Evolutionary conservation across 1,284 basidiomycete species (phyloP).

Genomic region (Golubevia pallescens): DNA sequence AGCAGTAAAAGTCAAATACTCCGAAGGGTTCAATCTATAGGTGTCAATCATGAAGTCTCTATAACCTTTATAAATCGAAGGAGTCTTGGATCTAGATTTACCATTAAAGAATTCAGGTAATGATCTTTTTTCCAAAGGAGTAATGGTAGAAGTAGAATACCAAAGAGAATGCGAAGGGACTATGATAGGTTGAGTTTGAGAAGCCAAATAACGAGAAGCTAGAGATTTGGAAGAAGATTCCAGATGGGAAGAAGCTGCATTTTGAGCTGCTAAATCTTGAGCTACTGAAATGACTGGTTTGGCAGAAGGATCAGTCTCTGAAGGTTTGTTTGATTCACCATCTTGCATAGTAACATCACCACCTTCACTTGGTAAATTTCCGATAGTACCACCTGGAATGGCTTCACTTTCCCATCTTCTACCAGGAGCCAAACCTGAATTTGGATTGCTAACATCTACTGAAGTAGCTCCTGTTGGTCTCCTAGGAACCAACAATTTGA

Average conservation of each 20-base stretch:
- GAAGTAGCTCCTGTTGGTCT: slow-evolving; percentile 49
- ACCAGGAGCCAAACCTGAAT: slow-evolving; percentile 45
- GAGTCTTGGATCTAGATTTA: slow-evolving; percentile 79
- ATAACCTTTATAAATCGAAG: slow-evolving; percentile 97
- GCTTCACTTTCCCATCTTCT: slow-evolving; percentile 62
- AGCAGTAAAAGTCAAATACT: slow-evolving; percentile 97
- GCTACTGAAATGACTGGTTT: not conserved
- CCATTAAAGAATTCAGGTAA: too few relatives aligned
- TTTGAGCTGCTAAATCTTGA: not conserved
- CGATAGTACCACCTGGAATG: slow-evolving; percentile 44
- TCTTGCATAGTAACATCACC: slow-evolving; percentile 4
- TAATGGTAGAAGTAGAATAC: too few relatives aligned
- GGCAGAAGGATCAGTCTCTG: not conserved
- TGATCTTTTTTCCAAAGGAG: too few relatives aligned
- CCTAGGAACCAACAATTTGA: slow-evolving; percentile 55
- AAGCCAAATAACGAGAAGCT: not conserved
- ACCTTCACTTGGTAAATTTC: slow-evolving; percentile 48
- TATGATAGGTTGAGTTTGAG: too few relatives aligned
- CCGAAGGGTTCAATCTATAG: slow-evolving; percentile 88
- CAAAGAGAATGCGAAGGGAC: too few relatives aligned
- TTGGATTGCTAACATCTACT: slow-evolving; percentile 34
- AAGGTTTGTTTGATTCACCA: not conserved
- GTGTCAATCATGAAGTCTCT: slow-evolving; percentile 99
- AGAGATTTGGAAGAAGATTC: not conserved
- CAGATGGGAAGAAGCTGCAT: not conserved